Evolutionary conservation across 768 basidiomycete genomes (phyloP), one percentile per base, ranked within the genome.

Genomic region (Trametes villosa): DNA sequence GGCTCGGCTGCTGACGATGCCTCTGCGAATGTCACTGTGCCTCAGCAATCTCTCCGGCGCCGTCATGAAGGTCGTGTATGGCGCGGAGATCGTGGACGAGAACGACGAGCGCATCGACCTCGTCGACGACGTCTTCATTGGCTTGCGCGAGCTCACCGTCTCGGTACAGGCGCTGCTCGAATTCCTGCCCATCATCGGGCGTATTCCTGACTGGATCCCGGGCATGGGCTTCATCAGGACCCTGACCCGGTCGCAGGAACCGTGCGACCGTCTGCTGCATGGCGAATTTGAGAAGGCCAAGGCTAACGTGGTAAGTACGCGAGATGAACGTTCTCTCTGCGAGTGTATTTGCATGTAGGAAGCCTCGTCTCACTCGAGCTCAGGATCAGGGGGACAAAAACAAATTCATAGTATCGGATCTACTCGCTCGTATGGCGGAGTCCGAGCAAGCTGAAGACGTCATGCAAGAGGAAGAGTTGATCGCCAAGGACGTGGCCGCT

Each of bases 51-150:
- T 63, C 48, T 17, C 47, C 15, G 52, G 57, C 8, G 29, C 45
- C 6, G 33, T 45, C 9, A n/a, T 63, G 13, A 55, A 53, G 20
- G 24, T 54, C 7, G 34, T 36, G 27, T 59, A 59, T 27, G 62
- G 57, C 0, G n/a, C 50, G 26, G 22, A 63, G 2, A 17, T 55
- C 12, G 36, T 11, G 9, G 47, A 45, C 7, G 42, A 38, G 11
- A 24, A 50, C 3, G 69, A 70, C 49, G 38, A 52, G 13, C 60
- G 50, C 44, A 40, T 70, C 31, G 48, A 31, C 31, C 30, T 60
- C 34, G 60, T 64, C 22, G 62, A 67, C 24, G 54, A 60, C 27
- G 52, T 40, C 26, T 42, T 53, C 7, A 20, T 18, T 4, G 51
- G 51, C 8, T 15, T 63, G 24, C 56, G 52, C 13, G 46, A 52